Conservation (phyloP, 306 rosid genomes). For the Oxytropis ochrocephala region DNA sequence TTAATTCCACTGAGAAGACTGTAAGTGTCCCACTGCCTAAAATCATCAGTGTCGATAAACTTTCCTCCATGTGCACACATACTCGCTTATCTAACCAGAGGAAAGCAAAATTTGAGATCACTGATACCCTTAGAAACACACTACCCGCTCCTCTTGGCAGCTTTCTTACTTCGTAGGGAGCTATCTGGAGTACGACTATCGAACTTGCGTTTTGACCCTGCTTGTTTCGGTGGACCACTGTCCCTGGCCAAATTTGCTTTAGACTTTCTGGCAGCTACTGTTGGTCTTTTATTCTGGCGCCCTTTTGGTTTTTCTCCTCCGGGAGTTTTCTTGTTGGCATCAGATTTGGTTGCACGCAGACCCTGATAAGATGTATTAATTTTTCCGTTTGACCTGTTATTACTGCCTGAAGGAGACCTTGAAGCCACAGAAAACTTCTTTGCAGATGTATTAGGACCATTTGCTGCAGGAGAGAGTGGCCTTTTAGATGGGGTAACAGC, state of each 20-base stretch:
- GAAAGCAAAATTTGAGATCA: not conserved
- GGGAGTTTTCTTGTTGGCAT: constrained; percentile 40
- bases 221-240: constrained; percentile 40
- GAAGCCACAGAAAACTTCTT: constrained; percentile 36
- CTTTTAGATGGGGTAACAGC: constrained; percentile 48
- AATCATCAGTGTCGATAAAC: not conserved
- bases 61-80: not conserved
- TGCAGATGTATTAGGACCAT: constrained; percentile 33
- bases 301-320: constrained; percentile 36
- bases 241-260: constrained; percentile 27
- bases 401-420: constrained; percentile 32
- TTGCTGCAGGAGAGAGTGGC: constrained; percentile 29
- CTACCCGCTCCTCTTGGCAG: constrained; percentile 46
- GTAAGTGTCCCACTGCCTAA: not conserved
- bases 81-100: not conserved
- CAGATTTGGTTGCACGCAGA: constrained; percentile 66
- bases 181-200: constrained; percentile 72
- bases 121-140: not conserved
- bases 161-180: constrained; percentile 39
- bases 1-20: not conserved
- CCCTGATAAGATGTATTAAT: constrained; percentile 63
- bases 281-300: constrained; percentile 60
- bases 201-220: constrained; percentile 69
- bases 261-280: constrained; percentile 77
- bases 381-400: constrained; percentile 23